Conservation (phyloP, 1,284 basidiomycete genomes). For the Moesziomyces parantarcticus region DNA sequence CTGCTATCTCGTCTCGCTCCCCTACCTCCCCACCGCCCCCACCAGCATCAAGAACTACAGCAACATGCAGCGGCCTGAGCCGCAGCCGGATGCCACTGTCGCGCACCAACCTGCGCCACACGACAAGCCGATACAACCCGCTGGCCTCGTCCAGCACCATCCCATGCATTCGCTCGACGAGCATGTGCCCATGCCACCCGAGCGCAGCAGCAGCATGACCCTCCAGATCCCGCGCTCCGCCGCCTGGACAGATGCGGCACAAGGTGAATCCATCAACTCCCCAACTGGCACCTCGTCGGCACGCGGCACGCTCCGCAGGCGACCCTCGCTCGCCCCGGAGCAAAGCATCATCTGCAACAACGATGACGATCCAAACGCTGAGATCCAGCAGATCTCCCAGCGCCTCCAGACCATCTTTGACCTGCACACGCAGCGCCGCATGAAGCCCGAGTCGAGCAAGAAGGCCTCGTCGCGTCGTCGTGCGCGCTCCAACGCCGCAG, state of each 20-base stretch:
- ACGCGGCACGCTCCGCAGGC: constrained; percentile 18
- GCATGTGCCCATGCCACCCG: constrained; percentile 1
- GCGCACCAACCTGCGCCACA: background rate
- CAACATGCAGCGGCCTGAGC: constrained; percentile 28
- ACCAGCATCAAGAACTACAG: constrained; percentile 47
- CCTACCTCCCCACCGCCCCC: constrained; percentile 50
- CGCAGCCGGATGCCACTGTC: constrained; percentile 1
- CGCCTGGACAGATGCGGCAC: constrained; percentile 9
- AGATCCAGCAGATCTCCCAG: constrained; percentile 42
- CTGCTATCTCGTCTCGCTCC: constrained; percentile 55
- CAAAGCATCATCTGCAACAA: constrained; percentile 50
- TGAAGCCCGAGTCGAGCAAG: constrained; percentile 45
- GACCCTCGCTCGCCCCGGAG: constrained; percentile 29
- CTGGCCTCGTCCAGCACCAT: background rate
- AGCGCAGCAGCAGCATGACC: constrained; percentile 16
- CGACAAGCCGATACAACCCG: background rate
- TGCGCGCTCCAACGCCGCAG: constrained; percentile 16
- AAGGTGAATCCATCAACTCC: constrained; percentile 1
- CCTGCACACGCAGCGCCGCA: constrained; percentile 54
- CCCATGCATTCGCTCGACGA: constrained; percentile 1
- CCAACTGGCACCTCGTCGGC: background rate
- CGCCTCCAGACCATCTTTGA: constrained; percentile 56
- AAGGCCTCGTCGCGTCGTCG: constrained; percentile 5
- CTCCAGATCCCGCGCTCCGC: constrained; percentile 27
- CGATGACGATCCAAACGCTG: constrained; percentile 32